Evolutionary conservation across 202 grass and related monocot genomes (phyloP).

Genomic region (Brachypodium distachyon): DNA sequence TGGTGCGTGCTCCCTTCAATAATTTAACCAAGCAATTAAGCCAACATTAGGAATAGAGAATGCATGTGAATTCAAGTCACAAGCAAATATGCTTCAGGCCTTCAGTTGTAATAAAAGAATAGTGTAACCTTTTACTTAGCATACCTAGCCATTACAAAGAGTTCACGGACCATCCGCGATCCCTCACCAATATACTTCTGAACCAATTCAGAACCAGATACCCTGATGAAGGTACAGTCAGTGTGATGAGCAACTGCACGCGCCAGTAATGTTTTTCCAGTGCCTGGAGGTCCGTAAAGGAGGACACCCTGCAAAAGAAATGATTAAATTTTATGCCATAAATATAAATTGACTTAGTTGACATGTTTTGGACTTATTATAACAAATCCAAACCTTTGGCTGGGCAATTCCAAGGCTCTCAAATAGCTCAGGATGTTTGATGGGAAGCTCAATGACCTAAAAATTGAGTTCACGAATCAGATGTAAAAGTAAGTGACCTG

Average conservation of each 20-base stretch:
- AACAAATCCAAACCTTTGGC: constrained; percentile 60
- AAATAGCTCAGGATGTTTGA: constrained; percentile 96
- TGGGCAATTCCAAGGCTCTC: constrained; percentile 98
- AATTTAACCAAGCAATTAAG: constrained; percentile 24
- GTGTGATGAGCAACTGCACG: constrained; percentile 99
- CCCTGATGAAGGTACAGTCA: constrained; percentile 96
- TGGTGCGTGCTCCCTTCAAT: constrained; percentile 86
- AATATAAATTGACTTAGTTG: neutral
- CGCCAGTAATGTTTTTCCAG: constrained; percentile 93
- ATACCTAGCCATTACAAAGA: constrained; percentile 98
- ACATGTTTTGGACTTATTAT: neutral
- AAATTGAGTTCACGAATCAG: constrained; percentile 14
- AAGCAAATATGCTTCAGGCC: neutral
- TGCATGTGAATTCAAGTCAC: neutral
- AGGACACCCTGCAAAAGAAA: constrained; percentile 71
- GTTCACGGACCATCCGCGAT: constrained; percentile 93
- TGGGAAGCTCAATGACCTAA: constrained; percentile 98
- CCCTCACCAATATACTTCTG: constrained; percentile 99
- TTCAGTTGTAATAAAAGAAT: neutral
- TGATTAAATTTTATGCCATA: neutral
- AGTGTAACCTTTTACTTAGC: neutral
- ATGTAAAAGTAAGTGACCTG: neutral
- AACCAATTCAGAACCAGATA: constrained; percentile 98
- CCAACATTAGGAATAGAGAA: neutral
- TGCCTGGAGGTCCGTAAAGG: constrained; percentile 96